Percentiles rank a stretch among this genome's conserved stretches.
Conservation (phyloP, 2,329 filamentous ascomycete species). For the Diaporthe sp. region DNA sequence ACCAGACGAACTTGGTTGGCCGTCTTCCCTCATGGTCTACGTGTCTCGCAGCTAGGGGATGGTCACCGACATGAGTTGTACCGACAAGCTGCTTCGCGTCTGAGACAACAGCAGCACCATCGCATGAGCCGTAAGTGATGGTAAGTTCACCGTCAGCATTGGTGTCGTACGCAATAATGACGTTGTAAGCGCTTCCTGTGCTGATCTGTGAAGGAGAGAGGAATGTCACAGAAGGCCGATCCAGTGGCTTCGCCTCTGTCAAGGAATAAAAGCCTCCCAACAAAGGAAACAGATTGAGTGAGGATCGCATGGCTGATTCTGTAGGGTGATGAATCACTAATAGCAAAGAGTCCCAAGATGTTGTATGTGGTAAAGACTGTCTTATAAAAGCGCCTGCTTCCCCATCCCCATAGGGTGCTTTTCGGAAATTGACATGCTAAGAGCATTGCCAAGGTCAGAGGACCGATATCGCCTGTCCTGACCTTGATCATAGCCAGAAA, state of each 20-base stretch:
- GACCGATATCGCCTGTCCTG: neutral
- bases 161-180: neutral
- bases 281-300: neutral
- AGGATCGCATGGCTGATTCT: neutral
- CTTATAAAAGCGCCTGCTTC: neutral
- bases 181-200: neutral
- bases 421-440: neutral
- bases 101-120: neutral
- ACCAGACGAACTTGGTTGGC: slow-evolving; percentile 9
- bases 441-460: neutral
- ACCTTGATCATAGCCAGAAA: neutral
- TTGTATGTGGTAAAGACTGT: neutral
- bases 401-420: neutral
- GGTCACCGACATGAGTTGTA: neutral
- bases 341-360: neutral
- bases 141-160: neutral
- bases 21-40: neutral
- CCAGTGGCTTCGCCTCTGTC: neutral
- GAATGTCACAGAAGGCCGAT: neutral
- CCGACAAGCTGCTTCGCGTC: neutral
- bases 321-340: neutral
- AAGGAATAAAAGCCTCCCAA: neutral
- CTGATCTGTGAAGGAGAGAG: slow-evolving; percentile 3
- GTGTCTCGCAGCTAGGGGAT: neutral
- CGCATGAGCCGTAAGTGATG: neutral